Evolutionary conservation across 139 green algal genomes (phyloP), one percentile per base, ranked within the genome.

Genomic region (Pseudopediastrum boryanum): DNA sequence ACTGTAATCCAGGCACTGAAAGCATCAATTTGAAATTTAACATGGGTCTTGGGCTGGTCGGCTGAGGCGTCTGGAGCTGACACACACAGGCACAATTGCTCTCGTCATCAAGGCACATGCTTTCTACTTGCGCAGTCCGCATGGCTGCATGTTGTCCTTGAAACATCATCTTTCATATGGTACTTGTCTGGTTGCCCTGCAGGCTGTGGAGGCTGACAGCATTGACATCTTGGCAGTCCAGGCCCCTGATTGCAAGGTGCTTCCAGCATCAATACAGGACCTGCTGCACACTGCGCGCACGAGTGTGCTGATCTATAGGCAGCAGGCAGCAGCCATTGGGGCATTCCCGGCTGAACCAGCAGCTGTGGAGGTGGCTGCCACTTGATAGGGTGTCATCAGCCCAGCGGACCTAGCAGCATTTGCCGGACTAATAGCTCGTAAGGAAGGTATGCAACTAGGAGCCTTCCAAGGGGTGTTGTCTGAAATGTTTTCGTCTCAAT

Each of bases 221-320:
- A 73, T 83, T 2, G 83, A 88, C 64, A 70, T 88, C 50, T 64
- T 88, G 51, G 79, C 82, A 46, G 21, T 83, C 36, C 70, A 79
- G 54, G 79, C 79, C 1, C 79, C 79, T 2, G 35, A 44, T 7
- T 80, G 79, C 70, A 79, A 71, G 69, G 33, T 59, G n/a, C 33
- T 88, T 36, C 68, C 83, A 12, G 23, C 72, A 13, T 19, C 19
- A 29, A 29, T 83, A 0, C 42, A 61, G 1, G 75, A 88, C 35
- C 35, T 88, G 52, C 70, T 88, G 4, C 66, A 66, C 29, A 36
- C 6, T 1, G 62, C 63, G 0, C 74, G 69, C 44, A 82, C 75
- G 35, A 79, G 66, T n/a, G 44, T 88, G 35, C 79, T 88, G 16
- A 58, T 88, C 0, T 88, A 68, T 29, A 58, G 65, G 36, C 23